These are phyloP conservation scores for Candida glaebosa DNA, from an alignment of 805 yeast genomes.

Conservation along the genomic window DNA sequence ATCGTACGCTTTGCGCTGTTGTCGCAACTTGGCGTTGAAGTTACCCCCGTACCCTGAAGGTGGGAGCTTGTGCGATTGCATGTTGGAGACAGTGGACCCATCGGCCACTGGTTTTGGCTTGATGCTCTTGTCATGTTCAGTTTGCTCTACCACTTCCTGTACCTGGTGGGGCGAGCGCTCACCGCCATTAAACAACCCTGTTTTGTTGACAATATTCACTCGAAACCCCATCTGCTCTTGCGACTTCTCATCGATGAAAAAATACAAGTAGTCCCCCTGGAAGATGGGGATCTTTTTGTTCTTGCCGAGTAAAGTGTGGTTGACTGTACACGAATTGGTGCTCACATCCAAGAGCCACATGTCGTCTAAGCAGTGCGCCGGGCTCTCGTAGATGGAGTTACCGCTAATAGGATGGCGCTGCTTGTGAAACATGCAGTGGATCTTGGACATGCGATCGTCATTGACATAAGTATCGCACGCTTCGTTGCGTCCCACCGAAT, in stretches of 20 bases:
- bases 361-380: conserved; percentile 70
- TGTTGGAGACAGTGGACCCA: conserved; percentile 10
- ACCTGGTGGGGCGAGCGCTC: conserved; percentile 17
- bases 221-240: conserved; percentile 52
- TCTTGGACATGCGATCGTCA: conserved; percentile 78
- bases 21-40: conserved; percentile 25
- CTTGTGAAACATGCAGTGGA: conserved; percentile 70
- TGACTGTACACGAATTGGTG: conserved; percentile 75
- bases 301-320: conserved; percentile 54
- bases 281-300: conserved; percentile 59
- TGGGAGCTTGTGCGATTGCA: conserved; percentile 4
- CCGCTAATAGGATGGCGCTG: conserved; percentile 56
- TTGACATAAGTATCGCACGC: conserved; percentile 57
- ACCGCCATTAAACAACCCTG: conserved; percentile 61
- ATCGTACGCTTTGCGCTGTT: conserved; percentile 24
- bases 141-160: conserved; percentile 24
- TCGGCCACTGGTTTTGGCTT: conserved; percentile 17
- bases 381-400: conserved; percentile 57
- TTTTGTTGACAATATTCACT: conserved; percentile 52
- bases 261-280: conserved; percentile 62
- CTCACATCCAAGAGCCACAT: conserved; percentile 79
- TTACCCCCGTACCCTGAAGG: conserved; percentile 23
- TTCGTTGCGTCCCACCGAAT: conserved; percentile 70
- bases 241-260: conserved; percentile 59
- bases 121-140: conserved; percentile 23